These are phyloP conservation scores for Fusarium nurragi DNA, from an alignment of 2,329 filamentous ascomycete genomes.

Conservation along the genomic window DNA sequence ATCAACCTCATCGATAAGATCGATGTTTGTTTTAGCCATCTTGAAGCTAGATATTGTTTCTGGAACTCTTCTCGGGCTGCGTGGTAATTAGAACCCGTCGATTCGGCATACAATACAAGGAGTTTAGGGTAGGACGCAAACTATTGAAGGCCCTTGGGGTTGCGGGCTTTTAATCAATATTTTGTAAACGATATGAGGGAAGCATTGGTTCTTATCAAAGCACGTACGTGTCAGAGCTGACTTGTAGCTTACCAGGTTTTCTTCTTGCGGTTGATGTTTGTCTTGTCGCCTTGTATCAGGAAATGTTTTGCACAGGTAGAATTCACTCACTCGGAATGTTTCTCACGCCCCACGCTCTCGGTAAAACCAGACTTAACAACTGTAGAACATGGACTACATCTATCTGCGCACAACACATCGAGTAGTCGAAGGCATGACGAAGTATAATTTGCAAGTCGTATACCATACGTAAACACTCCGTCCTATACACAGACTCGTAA, in stretches of 20 bases:
- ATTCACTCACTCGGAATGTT: not conserved
- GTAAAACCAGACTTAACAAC: conserved; percentile 6
- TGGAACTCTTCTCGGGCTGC: no score
- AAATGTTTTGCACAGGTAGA: not conserved
- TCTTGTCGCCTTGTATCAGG: not conserved
- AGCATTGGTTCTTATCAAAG: not conserved
- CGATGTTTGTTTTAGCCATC: conserved; percentile 42
- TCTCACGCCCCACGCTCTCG: conserved; percentile 6
- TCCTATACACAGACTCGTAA: not conserved
- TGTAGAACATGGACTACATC: not conserved
- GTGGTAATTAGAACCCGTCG: not conserved
- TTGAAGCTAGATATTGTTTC: not conserved
- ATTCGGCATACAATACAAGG: not conserved
- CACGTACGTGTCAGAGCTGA: no score
- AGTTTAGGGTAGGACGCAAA: not conserved
- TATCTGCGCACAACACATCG: not conserved
- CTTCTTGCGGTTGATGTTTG: not conserved
- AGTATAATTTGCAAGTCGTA: not conserved
- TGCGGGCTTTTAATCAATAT: conserved; percentile 19
- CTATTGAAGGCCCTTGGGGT: not conserved
- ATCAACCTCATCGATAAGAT: conserved; percentile 42
- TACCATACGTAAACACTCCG: not conserved
- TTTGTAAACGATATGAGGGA: not conserved
- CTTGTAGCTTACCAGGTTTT: not conserved
- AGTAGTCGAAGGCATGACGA: no score